A percentile compares a stretch with the other conserved stretches of the same genome.
These are phyloP conservation scores for Scedosporium aurantiacum DNA, from an alignment of 2,329 filamentous ascomycete species.

Conservation along the genomic window DNA sequence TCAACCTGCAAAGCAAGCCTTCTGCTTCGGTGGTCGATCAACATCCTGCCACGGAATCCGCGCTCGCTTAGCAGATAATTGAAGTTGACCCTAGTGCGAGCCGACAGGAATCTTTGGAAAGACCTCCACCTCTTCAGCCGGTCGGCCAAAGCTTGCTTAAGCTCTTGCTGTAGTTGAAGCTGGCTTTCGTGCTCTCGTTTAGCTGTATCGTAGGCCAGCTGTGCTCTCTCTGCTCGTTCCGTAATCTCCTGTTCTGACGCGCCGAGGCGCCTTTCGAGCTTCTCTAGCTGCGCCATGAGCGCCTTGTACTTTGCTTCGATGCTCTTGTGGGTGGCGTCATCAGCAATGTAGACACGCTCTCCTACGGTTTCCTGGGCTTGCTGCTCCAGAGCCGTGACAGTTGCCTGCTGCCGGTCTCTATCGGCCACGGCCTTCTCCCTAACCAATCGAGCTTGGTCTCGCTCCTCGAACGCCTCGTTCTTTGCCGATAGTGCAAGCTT, in stretches of 20 bases:
- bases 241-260: slow-evolving; percentile 55
- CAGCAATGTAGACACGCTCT: slow-evolving; percentile 49
- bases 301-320: slow-evolving; percentile 43
- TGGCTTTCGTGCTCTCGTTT: slow-evolving; percentile 29
- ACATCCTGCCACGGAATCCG: slow-evolving; percentile 72
- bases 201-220: slow-evolving; percentile 27
- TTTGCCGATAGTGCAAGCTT: slow-evolving; percentile 45
- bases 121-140: slow-evolving; percentile 66
- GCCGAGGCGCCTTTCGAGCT: slow-evolving; percentile 46
- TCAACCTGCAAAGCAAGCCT: slow-evolving; percentile 68
- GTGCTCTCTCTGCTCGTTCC: slow-evolving; percentile 30
- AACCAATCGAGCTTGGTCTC: slow-evolving; percentile 36
- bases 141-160: slow-evolving; percentile 51
- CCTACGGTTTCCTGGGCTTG: slow-evolving; percentile 41
- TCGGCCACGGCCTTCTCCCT: slow-evolving; percentile 34
- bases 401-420: slow-evolving; percentile 31
- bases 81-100: slow-evolving; percentile 77
- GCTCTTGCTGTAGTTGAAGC: slow-evolving; percentile 26
- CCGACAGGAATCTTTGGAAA: slow-evolving; percentile 77
- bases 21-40: slow-evolving; percentile 65
- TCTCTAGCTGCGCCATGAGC: slow-evolving; percentile 46
- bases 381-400: slow-evolving; percentile 41
- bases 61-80: slow-evolving; percentile 81
- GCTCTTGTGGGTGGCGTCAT: slow-evolving; percentile 50
- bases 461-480: slow-evolving; percentile 44